Evolutionary conservation across 805 yeast genomes (phyloP).

Genomic region (Vanderwaltozyma polyspora): DNA sequence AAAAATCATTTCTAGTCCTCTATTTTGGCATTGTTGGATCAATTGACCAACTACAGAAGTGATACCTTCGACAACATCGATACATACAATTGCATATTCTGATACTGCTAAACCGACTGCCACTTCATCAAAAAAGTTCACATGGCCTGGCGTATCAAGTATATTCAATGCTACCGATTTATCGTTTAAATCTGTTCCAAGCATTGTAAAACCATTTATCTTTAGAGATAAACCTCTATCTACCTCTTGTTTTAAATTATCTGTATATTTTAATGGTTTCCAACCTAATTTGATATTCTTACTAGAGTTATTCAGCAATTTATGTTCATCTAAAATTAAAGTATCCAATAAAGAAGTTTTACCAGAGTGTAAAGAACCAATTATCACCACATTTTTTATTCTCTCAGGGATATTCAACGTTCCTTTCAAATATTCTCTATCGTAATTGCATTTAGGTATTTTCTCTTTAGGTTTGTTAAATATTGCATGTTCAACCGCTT

Average conservation of each 20-base stretch:
- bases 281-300: conserved; percentile 27
- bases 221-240: conserved; percentile 62
- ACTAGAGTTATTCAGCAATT: conserved; percentile 20
- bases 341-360: conserved; percentile 70
- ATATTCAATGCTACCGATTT: conserved; percentile 52
- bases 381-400: conserved; percentile 60
- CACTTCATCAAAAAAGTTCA: conserved; percentile 69
- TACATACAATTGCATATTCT: conserved; percentile 58
- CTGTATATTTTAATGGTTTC: conserved; percentile 53
- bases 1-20: conserved; percentile 43
- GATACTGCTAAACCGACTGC: conserved; percentile 43
- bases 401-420: conserved; percentile 46
- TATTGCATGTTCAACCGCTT: conserved; percentile 14
- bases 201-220: conserved; percentile 47
- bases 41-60: conserved; percentile 44
- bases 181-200: conserved; percentile 41
- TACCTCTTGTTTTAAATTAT: conserved; percentile 56
- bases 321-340: conserved; percentile 57
- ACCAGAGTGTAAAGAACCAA: conserved; percentile 79
- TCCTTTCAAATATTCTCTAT: conserved; percentile 49
- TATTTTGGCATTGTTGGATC: conserved; percentile 40
- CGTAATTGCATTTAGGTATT: conserved; percentile 51
- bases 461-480: conserved; percentile 11
- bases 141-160: conserved; percentile 89
- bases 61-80: conserved; percentile 83